Evolutionary conservation across 73 alveolate species (phyloP).

Genomic region (Paramecium caudatum): DNA sequence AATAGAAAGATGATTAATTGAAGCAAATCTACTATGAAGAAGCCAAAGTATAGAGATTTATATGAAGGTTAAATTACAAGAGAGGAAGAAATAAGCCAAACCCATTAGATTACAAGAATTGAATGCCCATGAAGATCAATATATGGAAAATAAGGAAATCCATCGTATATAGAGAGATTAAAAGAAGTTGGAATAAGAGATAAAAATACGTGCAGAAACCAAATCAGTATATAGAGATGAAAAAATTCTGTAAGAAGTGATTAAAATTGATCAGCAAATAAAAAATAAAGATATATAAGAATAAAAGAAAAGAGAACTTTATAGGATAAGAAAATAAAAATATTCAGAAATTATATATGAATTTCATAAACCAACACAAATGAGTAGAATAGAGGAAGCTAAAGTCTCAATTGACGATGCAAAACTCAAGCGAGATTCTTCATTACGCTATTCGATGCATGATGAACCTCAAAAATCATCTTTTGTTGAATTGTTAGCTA

Average conservation of each 20-base stretch:
- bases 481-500: no score
- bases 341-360: conserved; percentile 37
- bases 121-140: conserved; percentile 27
- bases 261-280: neutral
- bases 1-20: neutral
- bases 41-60: neutral
- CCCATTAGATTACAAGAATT: conserved; percentile 34
- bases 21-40: neutral
- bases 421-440: no score
- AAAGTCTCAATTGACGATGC: conserved; percentile 17
- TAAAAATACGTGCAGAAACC: conserved; percentile 17
- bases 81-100: neutral
- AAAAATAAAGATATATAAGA: neutral
- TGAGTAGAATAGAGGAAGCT: conserved; percentile 31
- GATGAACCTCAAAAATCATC: no score
- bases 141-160: conserved; percentile 37
- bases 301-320: neutral
- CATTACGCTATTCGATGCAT: no score
- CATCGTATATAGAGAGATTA: conserved; percentile 40
- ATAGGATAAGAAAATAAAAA: conserved; percentile 7
- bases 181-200: conserved; percentile 44
- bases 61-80: neutral
- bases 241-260: conserved; percentile 6
- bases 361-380: conserved; percentile 23
- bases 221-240: neutral